Conservation (phyloP, 179 eudicot genomes). For the Kewa caespitosa region DNA sequence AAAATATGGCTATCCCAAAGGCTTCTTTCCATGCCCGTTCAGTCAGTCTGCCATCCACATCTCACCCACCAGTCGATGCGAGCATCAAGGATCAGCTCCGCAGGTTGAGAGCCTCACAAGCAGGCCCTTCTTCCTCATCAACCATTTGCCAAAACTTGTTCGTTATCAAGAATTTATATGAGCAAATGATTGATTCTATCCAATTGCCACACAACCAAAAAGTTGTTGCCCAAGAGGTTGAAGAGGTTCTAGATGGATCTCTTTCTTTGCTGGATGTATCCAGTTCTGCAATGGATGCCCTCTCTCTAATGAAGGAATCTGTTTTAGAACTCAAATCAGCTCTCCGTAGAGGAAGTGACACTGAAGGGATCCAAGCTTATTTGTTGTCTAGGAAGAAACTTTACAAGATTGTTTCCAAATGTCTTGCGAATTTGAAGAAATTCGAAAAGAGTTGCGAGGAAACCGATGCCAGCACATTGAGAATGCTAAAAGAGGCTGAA, state of each 20-base stretch:
- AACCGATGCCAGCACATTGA: background rate
- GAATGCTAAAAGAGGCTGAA: too few relatives aligned
- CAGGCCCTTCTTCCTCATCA: slow-evolving; percentile 19
- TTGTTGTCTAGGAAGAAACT: slow-evolving; percentile 27
- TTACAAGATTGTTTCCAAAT: slow-evolving; percentile 24
- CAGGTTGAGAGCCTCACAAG: slow-evolving; percentile 19
- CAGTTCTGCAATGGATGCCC: slow-evolving; percentile 20
- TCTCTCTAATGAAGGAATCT: slow-evolving; percentile 24
- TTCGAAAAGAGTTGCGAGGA: slow-evolving; percentile 11
- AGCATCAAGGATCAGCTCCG: slow-evolving; percentile 20
- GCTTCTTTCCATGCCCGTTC: slow-evolving; percentile 16
- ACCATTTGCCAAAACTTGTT: slow-evolving; percentile 22
- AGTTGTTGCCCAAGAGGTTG: slow-evolving; percentile 16
- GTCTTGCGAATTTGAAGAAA: slow-evolving; percentile 27
- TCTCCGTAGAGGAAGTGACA: slow-evolving; percentile 22
- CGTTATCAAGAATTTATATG: slow-evolving; percentile 25
- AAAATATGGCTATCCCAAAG: slow-evolving; percentile 2
- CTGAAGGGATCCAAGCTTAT: slow-evolving; percentile 7
- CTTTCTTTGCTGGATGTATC: slow-evolving; percentile 26
- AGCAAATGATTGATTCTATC: slow-evolving; percentile 20
- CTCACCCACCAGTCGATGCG: slow-evolving; percentile 25
- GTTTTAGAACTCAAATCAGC: slow-evolving; percentile 31
- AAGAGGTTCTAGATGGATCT: slow-evolving; percentile 28
- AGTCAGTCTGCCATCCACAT: slow-evolving; percentile 20
- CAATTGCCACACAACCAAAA: slow-evolving; percentile 28